These are phyloP conservation scores for Penicillium angulare DNA, from an alignment of 495 filamentous ascomycete genomes.

Conservation along the genomic window DNA sequence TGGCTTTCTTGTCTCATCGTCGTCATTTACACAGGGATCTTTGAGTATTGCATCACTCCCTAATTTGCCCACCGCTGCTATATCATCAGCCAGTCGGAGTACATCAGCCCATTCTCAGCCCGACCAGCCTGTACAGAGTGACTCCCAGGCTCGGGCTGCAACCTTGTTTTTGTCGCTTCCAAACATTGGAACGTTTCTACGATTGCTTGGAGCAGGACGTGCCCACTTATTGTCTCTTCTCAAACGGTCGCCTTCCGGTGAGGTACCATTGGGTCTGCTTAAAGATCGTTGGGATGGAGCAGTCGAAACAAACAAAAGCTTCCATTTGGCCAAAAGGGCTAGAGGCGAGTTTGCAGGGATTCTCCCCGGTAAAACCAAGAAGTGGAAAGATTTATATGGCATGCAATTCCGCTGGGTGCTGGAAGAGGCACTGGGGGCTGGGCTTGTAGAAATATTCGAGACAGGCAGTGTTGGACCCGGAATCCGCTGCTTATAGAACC, in stretches of 20 bases:
- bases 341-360: slow-evolving; percentile 69
- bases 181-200: slow-evolving; percentile 69
- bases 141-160: slow-evolving; percentile 31
- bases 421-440: slow-evolving; percentile 74
- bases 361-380: slow-evolving; percentile 70
- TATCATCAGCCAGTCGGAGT: slow-evolving; percentile 56
- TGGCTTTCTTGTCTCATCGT: slow-evolving; percentile 68
- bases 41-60: slow-evolving; percentile 55
- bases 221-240: slow-evolving; percentile 65
- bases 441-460: slow-evolving; percentile 80
- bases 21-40: slow-evolving; percentile 42
- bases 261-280: slow-evolving; percentile 65
- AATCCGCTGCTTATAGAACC: slow-evolving; percentile 53
- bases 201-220: slow-evolving; percentile 64
- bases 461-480: slow-evolving; percentile 78
- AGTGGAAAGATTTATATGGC: slow-evolving; percentile 80
- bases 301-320: slow-evolving; percentile 55
- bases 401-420: slow-evolving; percentile 76
- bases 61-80: slow-evolving; percentile 40
- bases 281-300: slow-evolving; percentile 82
- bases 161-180: slow-evolving; percentile 67
- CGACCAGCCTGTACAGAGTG: slow-evolving; percentile 21
- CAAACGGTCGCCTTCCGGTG: slow-evolving; percentile 59
- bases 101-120: slow-evolving; percentile 6
- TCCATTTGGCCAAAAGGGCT: slow-evolving; percentile 57